phyloP scores from a whole-genome alignment of 768 basidiomycete genomes.

The Russula sp. region DNA sequence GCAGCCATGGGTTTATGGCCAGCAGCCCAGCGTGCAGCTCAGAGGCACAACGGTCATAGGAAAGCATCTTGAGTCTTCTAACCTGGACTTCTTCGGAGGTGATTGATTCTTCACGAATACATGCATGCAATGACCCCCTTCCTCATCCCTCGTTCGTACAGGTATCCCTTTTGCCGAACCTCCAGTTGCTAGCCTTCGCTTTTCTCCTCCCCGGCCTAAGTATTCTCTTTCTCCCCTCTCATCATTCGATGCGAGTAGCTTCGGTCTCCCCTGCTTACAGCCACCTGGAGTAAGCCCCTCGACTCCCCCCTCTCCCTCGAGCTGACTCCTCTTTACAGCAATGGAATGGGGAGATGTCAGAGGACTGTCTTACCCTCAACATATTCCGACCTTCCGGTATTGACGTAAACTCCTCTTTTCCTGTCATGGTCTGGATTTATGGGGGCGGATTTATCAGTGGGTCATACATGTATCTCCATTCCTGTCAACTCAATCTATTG shows the following conservation, averaged over 20 bases:
- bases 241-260: constrained; percentile 28
- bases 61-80: constrained; percentile 7
- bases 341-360: constrained; percentile 26
- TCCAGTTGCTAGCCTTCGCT: constrained; percentile 27
- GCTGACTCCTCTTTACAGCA: neutral
- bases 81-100: constrained; percentile 31
- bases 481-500: neutral
- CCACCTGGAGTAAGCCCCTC: neutral
- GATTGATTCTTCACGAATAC: neutral
- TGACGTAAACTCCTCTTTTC: constrained; percentile 26
- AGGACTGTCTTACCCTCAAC: constrained; percentile 45
- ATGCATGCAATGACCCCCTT: too few relatives aligned
- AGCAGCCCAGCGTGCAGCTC: constrained; percentile 14
- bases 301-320: neutral
- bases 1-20: too few relatives aligned
- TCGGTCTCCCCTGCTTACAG: constrained; percentile 29
- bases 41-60: constrained; percentile 25
- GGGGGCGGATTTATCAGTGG: constrained; percentile 32
- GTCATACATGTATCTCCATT: neutral
- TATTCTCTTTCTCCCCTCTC: constrained; percentile 16
- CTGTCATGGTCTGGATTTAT: constrained; percentile 41
- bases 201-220: constrained; percentile 26
- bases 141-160: constrained; percentile 2
- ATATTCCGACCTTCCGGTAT: constrained; percentile 35
- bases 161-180: constrained; percentile 33